Evolutionary conservation across 768 basidiomycete genomes (phyloP).

Genomic region (Agaricus subrufescens): DNA sequence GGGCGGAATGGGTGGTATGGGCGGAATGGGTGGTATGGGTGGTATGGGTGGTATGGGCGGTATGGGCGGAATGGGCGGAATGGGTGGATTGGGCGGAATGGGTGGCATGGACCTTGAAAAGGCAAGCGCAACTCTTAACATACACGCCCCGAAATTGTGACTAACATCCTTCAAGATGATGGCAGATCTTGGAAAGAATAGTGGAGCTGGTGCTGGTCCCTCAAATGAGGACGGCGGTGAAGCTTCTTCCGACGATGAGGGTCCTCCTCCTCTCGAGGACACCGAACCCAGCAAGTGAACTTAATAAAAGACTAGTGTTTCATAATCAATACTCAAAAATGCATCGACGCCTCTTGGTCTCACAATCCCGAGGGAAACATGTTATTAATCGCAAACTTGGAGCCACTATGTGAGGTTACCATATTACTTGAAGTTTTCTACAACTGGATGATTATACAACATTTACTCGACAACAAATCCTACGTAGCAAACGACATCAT

Average conservation of each 20-base stretch:
- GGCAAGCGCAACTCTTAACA: slow-evolving; percentile 28
- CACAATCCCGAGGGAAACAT: too few species aligned
- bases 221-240: slow-evolving; percentile 30
- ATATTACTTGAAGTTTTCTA: too few species aligned
- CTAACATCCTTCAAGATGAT: slow-evolving; percentile 35
- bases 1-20: slow-evolving; percentile 48
- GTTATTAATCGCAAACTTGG: too few species aligned
- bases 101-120: slow-evolving; percentile 59
- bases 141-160: neutral
- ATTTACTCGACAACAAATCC: neutral
- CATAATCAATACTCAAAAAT: neutral
- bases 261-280: slow-evolving; percentile 81
- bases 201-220: slow-evolving; percentile 16
- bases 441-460: too few species aligned
- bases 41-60: slow-evolving; percentile 12
- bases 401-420: too few species aligned
- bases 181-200: slow-evolving; percentile 38
- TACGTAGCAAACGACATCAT: slow-evolving; percentile 7
- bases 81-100: slow-evolving; percentile 12
- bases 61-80: slow-evolving; percentile 8
- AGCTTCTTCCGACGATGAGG: slow-evolving; percentile 57
- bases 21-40: slow-evolving; percentile 39
- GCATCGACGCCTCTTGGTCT: too few species aligned
- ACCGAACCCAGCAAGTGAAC: slow-evolving; percentile 40
- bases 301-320: neutral